A percentile compares a stretch with the other conserved stretches of the same genome.
These are phyloP conservation scores for Warburgia ugandensis DNA, from an alignment of 164 flowering plant species.

Conservation along the genomic window DNA sequence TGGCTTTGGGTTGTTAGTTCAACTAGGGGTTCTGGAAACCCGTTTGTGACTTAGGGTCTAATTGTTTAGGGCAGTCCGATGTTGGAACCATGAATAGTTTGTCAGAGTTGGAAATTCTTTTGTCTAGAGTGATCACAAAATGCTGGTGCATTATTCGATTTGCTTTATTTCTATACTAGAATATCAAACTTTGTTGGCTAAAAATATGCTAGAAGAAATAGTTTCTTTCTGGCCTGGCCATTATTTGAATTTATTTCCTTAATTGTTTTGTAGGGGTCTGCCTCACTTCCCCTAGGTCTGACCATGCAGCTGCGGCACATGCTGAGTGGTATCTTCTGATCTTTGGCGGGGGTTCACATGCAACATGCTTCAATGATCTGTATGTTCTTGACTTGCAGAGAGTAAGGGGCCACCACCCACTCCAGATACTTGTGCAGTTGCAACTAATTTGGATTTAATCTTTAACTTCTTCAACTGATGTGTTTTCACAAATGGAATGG, in stretches of 20 bases:
- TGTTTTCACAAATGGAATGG: conserved; percentile 99
- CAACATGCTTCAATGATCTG: conserved; percentile 94
- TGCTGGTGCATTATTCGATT: no score
- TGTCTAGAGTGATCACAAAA: no score
- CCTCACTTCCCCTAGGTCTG: conserved; percentile 99
- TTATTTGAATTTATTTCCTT: conserved; percentile 6
- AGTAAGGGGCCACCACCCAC: conserved; percentile 34
- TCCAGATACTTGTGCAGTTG: background rate
- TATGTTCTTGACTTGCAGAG: conserved; percentile 94
- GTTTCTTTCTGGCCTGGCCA: background rate
- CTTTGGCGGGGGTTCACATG: conserved; percentile 99
- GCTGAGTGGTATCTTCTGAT: conserved; percentile 94
- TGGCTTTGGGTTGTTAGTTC: no score
- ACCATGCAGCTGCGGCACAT: conserved; percentile 98
- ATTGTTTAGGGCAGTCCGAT: no score
- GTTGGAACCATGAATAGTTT: no score
- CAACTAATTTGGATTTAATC: background rate
- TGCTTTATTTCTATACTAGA: no score
- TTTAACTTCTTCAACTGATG: conserved; percentile 2
- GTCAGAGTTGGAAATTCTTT: no score
- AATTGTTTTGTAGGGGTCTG: conserved; percentile 51
- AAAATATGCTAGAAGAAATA: no score
- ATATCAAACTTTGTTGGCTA: no score
- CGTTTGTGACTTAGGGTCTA: no score
- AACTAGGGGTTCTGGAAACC: no score